phyloP scores from a whole-genome alignment of 2,329 filamentous ascomycete genomes.

The Penicillium sp. region DNA sequence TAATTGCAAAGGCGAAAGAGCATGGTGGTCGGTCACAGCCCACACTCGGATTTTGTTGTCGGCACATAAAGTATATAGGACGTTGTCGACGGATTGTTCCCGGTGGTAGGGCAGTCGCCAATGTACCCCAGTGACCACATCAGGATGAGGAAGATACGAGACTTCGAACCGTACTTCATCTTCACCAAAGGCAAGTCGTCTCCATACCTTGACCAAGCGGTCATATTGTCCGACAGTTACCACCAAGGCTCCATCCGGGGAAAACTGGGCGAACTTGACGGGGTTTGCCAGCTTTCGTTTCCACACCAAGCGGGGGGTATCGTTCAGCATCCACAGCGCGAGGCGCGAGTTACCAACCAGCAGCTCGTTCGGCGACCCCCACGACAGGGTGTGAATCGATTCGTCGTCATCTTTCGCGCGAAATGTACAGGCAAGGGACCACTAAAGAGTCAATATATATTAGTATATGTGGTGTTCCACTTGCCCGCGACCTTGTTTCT shows the following conservation, averaged over 20 bases:
- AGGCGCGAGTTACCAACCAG: conserved; percentile 75
- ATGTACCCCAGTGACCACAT: conserved; percentile 77
- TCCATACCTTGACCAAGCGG: conserved; percentile 89
- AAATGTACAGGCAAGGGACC: conserved; percentile 63
- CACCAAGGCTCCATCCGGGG: conserved; percentile 85
- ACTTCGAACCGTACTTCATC: conserved; percentile 89
- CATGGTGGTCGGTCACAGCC: conserved; percentile 75
- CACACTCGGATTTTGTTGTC: conserved; percentile 84
- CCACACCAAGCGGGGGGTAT: conserved; percentile 66
- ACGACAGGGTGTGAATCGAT: conserved; percentile 71
- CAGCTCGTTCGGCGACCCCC: conserved; percentile 85
- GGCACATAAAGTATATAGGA: conserved; percentile 85
- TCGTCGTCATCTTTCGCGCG: conserved; percentile 52
- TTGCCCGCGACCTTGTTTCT: not conserved
- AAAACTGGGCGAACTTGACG: conserved; percentile 76
- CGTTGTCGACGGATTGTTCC: conserved; percentile 81
- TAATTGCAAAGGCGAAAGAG: conserved; percentile 73
- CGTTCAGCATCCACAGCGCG: conserved; percentile 69
- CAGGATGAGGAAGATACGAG: conserved; percentile 85
- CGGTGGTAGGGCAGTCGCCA: conserved; percentile 82
- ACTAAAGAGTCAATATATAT: conserved; percentile 44
- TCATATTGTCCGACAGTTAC: conserved; percentile 81
- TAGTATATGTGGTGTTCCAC: conserved; percentile 2
- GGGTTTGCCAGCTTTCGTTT: conserved; percentile 73
- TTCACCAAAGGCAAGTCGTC: conserved; percentile 79